Evolutionary conservation across 163 green algal species (phyloP).

Genomic region (Scenedesmus sp.): DNA sequence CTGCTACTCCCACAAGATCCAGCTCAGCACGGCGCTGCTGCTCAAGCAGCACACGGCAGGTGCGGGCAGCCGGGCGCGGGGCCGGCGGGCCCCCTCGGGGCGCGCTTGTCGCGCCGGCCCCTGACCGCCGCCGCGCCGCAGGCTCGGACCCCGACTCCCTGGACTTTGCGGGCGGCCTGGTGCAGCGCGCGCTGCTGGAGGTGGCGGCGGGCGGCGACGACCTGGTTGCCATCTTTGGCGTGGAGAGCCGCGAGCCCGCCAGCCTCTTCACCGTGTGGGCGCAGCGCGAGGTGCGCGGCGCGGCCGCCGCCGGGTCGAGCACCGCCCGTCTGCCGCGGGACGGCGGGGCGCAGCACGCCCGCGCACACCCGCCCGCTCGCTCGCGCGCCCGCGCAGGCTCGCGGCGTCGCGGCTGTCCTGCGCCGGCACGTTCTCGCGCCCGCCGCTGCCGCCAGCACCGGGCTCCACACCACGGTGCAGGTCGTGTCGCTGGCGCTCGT

Average conservation of each 20-base stretch:
- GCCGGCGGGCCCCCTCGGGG: too few relatives aligned
- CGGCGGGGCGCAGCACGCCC: too few relatives aligned
- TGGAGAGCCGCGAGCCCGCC: background rate
- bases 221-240: constrained; percentile 49
- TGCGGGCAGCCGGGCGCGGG: background rate
- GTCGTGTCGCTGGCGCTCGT: constrained; percentile 22
- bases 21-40: constrained; percentile 10
- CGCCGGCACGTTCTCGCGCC: constrained; percentile 17
- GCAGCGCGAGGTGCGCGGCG: constrained; percentile 9
- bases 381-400: constrained; percentile 9
- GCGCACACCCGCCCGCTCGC: too few relatives aligned
- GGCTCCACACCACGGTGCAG: constrained; percentile 31
- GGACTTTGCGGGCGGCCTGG: constrained; percentile 53
- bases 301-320: too few relatives aligned
- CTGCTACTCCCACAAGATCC: constrained; percentile 42
- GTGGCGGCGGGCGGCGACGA: constrained; percentile 50
- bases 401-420: background rate
- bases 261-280: constrained; percentile 41
- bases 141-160: constrained; percentile 53
- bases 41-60: constrained; percentile 44
- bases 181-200: constrained; percentile 52
- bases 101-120: too few relatives aligned
- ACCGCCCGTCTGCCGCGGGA: too few relatives aligned
- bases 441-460: constrained; percentile 25
- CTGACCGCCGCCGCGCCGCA: too few relatives aligned